phyloP scores from a whole-genome alignment of 2,329 filamentous ascomycete species.

The Penicillium glabrum region DNA sequence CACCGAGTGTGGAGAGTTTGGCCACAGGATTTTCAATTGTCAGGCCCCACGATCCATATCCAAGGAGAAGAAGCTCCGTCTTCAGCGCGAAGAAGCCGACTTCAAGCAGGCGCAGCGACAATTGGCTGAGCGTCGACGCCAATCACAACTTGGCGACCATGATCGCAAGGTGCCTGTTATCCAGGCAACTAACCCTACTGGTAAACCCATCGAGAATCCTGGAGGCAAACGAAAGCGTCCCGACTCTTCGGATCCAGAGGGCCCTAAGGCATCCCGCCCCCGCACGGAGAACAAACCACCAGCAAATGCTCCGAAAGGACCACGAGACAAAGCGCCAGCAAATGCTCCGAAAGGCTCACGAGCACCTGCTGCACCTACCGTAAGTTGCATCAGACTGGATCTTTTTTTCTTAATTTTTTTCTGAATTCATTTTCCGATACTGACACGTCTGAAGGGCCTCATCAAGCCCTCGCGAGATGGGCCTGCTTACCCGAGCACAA shows the following conservation, averaged over 20 bases:
- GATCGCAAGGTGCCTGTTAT: slow-evolving; percentile 45
- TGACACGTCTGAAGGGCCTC: slow-evolving; percentile 28
- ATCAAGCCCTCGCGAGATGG: slow-evolving; percentile 42
- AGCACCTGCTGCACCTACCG: slow-evolving; percentile 10
- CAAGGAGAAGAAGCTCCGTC: slow-evolving; percentile 35
- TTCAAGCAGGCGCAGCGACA: slow-evolving; percentile 35
- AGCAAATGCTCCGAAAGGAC: slow-evolving; percentile 22
- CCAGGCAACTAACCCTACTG: slow-evolving; percentile 25
- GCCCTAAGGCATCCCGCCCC: slow-evolving; percentile 26
- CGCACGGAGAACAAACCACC: slow-evolving; percentile 27
- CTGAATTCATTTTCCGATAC: not conserved
- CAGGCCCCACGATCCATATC: slow-evolving; percentile 33
- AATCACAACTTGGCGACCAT: slow-evolving; percentile 45
- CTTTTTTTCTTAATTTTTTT: not conserved
- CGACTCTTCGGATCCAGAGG: slow-evolving; percentile 23
- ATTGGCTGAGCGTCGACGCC: slow-evolving; percentile 38
- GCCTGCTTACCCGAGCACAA: slow-evolving; percentile 29
- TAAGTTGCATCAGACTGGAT: slow-evolving; percentile 6
- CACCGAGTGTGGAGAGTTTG: slow-evolving; percentile 44
- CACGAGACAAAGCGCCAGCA: slow-evolving; percentile 16
- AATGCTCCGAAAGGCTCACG: slow-evolving; percentile 18
- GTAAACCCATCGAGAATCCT: slow-evolving; percentile 12
- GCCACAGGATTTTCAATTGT: slow-evolving; percentile 40
- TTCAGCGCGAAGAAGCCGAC: slow-evolving; percentile 39
- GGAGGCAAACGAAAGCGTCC: slow-evolving; percentile 36